phyloP scores from a whole-genome alignment of 306 rosid genomes.

The Nissolia schottii region DNA sequence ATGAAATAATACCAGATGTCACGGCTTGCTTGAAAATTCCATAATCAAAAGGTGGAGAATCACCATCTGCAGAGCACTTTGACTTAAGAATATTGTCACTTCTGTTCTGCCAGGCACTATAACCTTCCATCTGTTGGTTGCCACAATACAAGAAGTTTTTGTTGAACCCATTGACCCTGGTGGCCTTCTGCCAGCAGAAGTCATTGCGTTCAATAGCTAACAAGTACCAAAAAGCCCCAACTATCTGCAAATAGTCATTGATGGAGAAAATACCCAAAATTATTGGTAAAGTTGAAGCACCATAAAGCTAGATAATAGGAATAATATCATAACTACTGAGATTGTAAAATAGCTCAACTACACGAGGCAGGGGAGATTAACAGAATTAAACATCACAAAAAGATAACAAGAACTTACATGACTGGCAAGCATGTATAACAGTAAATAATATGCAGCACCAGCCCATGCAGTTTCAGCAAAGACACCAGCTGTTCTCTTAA shows the following conservation, averaged over 20 bases:
- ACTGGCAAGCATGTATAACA: conserved; percentile 94
- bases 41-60: conserved; percentile 50
- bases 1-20: conserved; percentile 55
- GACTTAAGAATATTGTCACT: conserved; percentile 21
- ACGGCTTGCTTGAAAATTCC: conserved; percentile 76
- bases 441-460: conserved; percentile 94
- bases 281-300: background rate
- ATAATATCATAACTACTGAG: conserved; percentile 4
- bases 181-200: conserved; percentile 82
- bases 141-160: conserved; percentile 68
- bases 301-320: background rate
- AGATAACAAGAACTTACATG: conserved; percentile 64
- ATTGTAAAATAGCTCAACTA: background rate
- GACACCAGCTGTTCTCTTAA: conserved; percentile 93
- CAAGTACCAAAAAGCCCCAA: conserved; percentile 95
- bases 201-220: conserved; percentile 91
- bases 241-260: conserved; percentile 58
- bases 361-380: conserved; percentile 15
- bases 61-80: conserved; percentile 39
- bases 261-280: background rate
- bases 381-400: conserved; percentile 5
- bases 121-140: conserved; percentile 33
- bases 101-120: conserved; percentile 34
- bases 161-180: conserved; percentile 31
- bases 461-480: conserved; percentile 99